A percentile compares a stretch with the other conserved stretches of the same genome.
phyloP scores from a whole-genome alignment of 257 asterid genomes.

The Primulina tabacum region DNA sequence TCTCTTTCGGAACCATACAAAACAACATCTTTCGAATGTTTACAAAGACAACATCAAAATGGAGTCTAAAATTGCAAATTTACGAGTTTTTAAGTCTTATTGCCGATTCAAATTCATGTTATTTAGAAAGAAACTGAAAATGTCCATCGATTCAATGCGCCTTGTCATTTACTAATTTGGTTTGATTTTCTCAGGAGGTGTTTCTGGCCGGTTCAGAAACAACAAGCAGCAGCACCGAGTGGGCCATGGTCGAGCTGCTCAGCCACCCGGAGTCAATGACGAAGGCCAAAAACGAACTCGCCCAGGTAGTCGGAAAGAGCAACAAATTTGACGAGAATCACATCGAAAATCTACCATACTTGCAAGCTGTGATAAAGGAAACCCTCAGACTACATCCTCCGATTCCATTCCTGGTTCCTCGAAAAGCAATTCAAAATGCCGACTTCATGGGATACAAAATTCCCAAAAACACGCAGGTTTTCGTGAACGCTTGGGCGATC shows the following conservation, averaged over 20 bases:
- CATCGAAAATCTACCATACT: slow-evolving; percentile 38
- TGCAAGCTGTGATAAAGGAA: slow-evolving; percentile 60
- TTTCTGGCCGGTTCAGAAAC: slow-evolving; percentile 72
- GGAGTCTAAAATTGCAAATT: too few relatives aligned
- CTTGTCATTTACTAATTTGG: neutral
- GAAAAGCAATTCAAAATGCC: slow-evolving; percentile 41
- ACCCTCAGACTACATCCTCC: slow-evolving; percentile 54
- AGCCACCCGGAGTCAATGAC: slow-evolving; percentile 48
- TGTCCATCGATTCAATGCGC: too few relatives aligned
- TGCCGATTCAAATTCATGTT: too few relatives aligned
- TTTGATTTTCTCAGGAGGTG: slow-evolving; percentile 41
- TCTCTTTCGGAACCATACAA: too few relatives aligned
- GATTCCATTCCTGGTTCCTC: slow-evolving; percentile 49
- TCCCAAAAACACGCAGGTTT: slow-evolving; percentile 47
- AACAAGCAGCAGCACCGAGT: slow-evolving; percentile 53
- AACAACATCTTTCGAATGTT: too few relatives aligned
- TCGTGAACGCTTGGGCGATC: slow-evolving; percentile 55
- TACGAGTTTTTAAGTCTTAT: too few relatives aligned
- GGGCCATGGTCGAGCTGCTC: slow-evolving; percentile 72
- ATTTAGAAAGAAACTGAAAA: too few relatives aligned
- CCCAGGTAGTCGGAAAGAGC: slow-evolving; percentile 31
- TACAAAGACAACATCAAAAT: too few relatives aligned
- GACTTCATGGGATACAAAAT: slow-evolving; percentile 46
- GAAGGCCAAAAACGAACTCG: slow-evolving; percentile 36
- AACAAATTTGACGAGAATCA: slow-evolving; percentile 38